Conservation (phyloP, 148 eudicot species). For the Dianthus caryophyllus region DNA sequence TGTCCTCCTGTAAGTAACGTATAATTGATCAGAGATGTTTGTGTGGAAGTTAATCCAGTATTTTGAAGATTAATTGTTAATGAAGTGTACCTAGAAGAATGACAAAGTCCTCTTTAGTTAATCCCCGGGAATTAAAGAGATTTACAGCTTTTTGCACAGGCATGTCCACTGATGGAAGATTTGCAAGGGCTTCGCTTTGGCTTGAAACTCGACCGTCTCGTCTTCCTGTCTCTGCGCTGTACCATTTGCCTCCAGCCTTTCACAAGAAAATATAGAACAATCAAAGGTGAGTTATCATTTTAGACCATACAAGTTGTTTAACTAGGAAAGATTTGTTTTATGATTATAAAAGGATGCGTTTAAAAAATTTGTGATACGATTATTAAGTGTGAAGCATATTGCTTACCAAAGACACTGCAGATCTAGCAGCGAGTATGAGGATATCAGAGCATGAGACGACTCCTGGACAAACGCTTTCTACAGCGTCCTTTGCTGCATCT, state of each 20-base stretch:
- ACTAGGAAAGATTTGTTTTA: too few species aligned
- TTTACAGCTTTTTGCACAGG: constrained; percentile 22
- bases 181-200: constrained; percentile 28
- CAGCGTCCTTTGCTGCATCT: constrained; percentile 40
- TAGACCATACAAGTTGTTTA: too few species aligned
- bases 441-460: constrained; percentile 64
- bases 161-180: constrained; percentile 27
- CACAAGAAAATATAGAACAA: too few species aligned
- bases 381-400: not conserved
- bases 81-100: constrained; percentile 29
- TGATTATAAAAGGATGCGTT: too few species aligned
- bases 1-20: constrained; percentile 27
- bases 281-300: too few species aligned
- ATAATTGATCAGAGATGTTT: not conserved
- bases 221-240: constrained; percentile 50
- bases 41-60: too few species aligned
- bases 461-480: constrained; percentile 46
- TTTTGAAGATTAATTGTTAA: too few species aligned
- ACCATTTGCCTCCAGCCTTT: constrained; percentile 55
- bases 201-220: constrained; percentile 44
- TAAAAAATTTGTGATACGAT: too few species aligned
- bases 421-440: constrained; percentile 48
- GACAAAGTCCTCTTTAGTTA: constrained; percentile 30
- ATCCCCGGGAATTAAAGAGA: constrained; percentile 23
- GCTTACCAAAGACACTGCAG: constrained; percentile 42